Conservation (phyloP, 148 eudicot genomes). For the Selenicereus undatus region DNA sequence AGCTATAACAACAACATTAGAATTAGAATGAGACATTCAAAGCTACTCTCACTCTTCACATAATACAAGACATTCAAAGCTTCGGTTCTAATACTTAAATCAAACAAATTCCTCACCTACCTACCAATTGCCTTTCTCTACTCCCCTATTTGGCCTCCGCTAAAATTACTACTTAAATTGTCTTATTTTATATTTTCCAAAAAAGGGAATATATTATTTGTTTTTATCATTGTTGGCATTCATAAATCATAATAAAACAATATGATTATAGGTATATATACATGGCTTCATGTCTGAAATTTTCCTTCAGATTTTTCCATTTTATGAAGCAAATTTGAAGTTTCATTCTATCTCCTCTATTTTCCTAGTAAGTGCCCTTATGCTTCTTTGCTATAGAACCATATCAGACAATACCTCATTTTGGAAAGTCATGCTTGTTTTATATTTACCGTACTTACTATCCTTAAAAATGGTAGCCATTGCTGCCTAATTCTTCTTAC, state of each 20-base stretch:
- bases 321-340: slow-evolving; percentile 1
- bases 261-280: too few relatives aligned
- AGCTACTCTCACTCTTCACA: slow-evolving; percentile 11
- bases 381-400: not conserved
- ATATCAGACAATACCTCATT: too few relatives aligned
- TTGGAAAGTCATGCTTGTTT: too few relatives aligned
- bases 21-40: too few relatives aligned
- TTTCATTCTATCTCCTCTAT: slow-evolving; percentile 16
- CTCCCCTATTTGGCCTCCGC: too few relatives aligned
- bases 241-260: not conserved
- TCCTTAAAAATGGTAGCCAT: too few relatives aligned
- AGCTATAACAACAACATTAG: too few relatives aligned
- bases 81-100: not conserved
- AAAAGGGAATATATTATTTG: not conserved
- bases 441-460: too few relatives aligned
- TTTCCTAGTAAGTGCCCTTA: not conserved
- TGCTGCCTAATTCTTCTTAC: too few relatives aligned
- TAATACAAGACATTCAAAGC: not conserved
- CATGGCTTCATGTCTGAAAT: not conserved
- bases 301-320: slow-evolving; percentile 7
- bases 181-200: not conserved
- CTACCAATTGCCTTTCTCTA: slow-evolving; percentile 8
- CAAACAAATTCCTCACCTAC: slow-evolving; percentile 17
- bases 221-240: not conserved
- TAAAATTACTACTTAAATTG: too few relatives aligned